Conservation (phyloP, 192 early-diverging fungal genomes). For the Gryganskiella cystojenkinii region DNA sequence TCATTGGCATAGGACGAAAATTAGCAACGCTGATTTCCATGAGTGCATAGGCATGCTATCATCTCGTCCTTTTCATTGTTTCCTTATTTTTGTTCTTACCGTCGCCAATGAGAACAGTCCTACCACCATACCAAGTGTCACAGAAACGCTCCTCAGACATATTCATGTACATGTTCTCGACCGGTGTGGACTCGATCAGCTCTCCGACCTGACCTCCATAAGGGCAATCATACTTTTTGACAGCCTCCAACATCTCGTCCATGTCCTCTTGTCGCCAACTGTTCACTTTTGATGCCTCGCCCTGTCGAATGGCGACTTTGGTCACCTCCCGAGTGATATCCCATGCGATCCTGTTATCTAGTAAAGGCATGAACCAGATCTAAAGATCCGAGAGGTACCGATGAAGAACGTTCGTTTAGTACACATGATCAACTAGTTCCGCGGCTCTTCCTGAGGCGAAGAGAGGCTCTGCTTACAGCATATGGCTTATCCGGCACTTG, state of each 20-base stretch:
- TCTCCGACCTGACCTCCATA: constrained; percentile 43
- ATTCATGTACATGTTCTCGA: constrained; percentile 35
- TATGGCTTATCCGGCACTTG: constrained; percentile 39
- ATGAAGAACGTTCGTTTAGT: too few relatives aligned
- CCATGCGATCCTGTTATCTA: constrained; percentile 48
- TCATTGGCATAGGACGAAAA: background rate
- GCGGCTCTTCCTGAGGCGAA: too few relatives aligned
- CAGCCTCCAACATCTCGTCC: constrained; percentile 20
- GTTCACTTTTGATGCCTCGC: constrained; percentile 33
- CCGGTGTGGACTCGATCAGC: constrained; percentile 25
- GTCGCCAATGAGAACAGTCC: constrained; percentile 46
- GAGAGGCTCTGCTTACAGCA: constrained; percentile 12
- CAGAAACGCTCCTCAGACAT: constrained; percentile 47
- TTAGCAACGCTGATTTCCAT: too few relatives aligned
- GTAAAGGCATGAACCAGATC: constrained; percentile 47
- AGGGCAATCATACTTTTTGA: constrained; percentile 35
- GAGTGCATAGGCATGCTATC: too few relatives aligned
- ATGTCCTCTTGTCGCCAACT: constrained; percentile 40
- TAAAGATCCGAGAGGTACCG: background rate
- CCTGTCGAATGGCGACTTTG: constrained; percentile 39
- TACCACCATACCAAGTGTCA: constrained; percentile 46
- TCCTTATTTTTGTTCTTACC: too few relatives aligned
- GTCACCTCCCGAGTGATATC: constrained; percentile 28
- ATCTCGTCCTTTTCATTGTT: too few relatives aligned
- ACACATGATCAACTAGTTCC: background rate